These are phyloP conservation scores for Fusarium sp. DNA, from an alignment of 2,329 filamentous ascomycete genomes.

Conservation along the genomic window DNA sequence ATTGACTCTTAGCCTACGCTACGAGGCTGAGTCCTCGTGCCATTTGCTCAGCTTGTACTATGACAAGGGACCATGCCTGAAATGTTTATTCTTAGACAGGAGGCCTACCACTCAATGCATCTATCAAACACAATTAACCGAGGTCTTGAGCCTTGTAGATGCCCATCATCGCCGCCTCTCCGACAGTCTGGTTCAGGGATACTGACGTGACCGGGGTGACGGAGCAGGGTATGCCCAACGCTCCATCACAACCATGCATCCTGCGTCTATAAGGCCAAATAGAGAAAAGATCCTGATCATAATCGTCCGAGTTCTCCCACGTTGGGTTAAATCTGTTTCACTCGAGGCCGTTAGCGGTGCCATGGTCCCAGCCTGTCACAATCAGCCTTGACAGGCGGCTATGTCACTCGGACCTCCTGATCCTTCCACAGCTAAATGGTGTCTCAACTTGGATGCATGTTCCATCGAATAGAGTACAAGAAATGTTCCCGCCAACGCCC, in stretches of 20 bases:
- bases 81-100: not conserved
- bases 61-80: not conserved
- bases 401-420: not conserved
- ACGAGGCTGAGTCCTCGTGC: not conserved
- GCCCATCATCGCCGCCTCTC: not conserved
- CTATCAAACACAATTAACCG: not conserved
- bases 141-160: not conserved
- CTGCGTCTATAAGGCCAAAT: not conserved
- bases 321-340: constrained; percentile 1
- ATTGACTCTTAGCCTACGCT: not conserved
- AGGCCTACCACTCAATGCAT: not conserved
- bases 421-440: not conserved
- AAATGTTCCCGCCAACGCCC: not conserved
- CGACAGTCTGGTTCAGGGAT: not conserved
- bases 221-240: not conserved
- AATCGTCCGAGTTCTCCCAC: not conserved
- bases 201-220: not conserved
- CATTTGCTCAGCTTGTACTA: not conserved
- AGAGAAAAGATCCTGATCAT: not conserved
- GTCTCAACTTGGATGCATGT: not conserved
- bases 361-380: not conserved
- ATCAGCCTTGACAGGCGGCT: not conserved
- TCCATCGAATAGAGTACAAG: not conserved
- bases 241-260: not conserved
- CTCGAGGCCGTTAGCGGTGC: not conserved